A percentile compares a stretch with the other conserved stretches of the same genome.
Evolutionary conservation across 2,329 filamentous ascomycete genomes (phyloP).

Genomic region (Fusarium mexicanum): DNA sequence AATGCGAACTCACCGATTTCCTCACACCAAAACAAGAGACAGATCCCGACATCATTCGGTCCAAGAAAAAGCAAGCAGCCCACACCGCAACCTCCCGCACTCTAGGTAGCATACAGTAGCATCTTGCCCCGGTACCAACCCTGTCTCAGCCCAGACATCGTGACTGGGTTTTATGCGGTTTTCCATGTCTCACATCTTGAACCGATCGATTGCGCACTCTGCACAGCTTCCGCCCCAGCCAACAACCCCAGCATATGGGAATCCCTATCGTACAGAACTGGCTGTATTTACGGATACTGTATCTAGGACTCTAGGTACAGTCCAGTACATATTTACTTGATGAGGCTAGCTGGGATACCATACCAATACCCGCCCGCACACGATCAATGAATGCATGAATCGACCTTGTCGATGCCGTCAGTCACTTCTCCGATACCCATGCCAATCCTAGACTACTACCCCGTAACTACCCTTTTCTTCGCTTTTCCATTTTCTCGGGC

Average conservation of each 20-base stretch:
- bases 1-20: slow-evolving; percentile 27
- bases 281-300: not conserved
- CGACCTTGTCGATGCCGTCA: slow-evolving; percentile 23
- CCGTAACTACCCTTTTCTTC: slow-evolving; percentile 4
- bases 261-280: slow-evolving; percentile 2
- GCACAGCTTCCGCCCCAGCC: slow-evolving; percentile 23
- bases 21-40: slow-evolving; percentile 7
- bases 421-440: slow-evolving; percentile 16
- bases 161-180: slow-evolving; percentile 39
- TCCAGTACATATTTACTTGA: not conserved
- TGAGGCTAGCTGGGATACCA: slow-evolving; percentile 10
- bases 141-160: slow-evolving; percentile 32
- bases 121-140: slow-evolving; percentile 6
- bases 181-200: slow-evolving; percentile 38
- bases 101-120: slow-evolving; percentile 2
- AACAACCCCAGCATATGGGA: slow-evolving; percentile 17
- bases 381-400: not conserved
- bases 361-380: not conserved
- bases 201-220: slow-evolving; percentile 41
- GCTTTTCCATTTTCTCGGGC: slow-evolving; percentile 20
- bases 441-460: not conserved
- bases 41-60: slow-evolving; percentile 36
- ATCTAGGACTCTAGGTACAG: not conserved
- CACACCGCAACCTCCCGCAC: slow-evolving; percentile 34
- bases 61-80: slow-evolving; percentile 29